phyloP scores from a whole-genome alignment of 2,329 filamentous ascomycete genomes.

The Myriosclerotinia scirpicola region DNA sequence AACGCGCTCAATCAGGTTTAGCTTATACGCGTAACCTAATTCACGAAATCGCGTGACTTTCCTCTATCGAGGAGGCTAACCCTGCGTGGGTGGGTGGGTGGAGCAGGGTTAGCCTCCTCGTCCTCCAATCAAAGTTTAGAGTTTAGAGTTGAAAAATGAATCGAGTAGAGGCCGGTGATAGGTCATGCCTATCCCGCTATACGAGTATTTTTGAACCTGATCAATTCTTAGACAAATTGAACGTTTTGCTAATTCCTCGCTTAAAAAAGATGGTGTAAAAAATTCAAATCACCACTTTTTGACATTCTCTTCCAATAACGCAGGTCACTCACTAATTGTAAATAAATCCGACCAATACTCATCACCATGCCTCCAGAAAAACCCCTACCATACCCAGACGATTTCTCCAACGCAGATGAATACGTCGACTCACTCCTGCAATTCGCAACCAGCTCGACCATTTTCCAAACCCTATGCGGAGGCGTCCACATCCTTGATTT shows the following conservation, averaged over 20 bases:
- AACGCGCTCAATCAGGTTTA: no score
- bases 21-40: no score
- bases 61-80: no score
- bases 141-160: no score
- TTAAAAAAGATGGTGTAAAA: conserved; percentile 16
- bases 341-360: background rate
- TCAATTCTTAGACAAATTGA: background rate
- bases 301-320: background rate
- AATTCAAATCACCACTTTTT: conserved; percentile 8
- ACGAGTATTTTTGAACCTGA: background rate
- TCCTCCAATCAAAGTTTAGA: no score
- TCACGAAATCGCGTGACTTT: no score
- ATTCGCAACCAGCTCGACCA: conserved; percentile 71
- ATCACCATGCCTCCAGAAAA: conserved; percentile 35
- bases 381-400: conserved; percentile 34
- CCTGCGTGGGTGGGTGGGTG: no score
- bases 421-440: conserved; percentile 77
- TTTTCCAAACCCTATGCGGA: conserved; percentile 87
- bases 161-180: no score
- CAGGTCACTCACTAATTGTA: no score
- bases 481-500: conserved; percentile 98
- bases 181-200: no score
- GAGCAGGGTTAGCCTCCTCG: no score
- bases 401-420: conserved; percentile 67
- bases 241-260: background rate